Evolutionary conservation across 192 early-diverging fungal genomes (phyloP), one percentile per base, ranked within the genome.

Genomic region (Coemansia javaensis): DNA sequence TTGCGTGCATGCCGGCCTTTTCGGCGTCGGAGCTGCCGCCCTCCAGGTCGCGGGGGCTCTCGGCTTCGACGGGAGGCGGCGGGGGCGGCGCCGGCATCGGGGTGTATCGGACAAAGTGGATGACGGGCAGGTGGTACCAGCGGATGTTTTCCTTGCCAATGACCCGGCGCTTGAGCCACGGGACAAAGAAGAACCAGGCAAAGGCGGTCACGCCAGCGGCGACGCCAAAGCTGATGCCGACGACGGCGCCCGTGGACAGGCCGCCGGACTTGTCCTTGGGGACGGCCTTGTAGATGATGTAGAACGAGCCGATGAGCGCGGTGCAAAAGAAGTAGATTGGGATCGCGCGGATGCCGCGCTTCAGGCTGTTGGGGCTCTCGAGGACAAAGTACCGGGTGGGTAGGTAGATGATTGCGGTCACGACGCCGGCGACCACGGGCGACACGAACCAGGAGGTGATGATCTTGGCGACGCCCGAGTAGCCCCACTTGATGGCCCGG

Each of bases 371-470:
- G 1, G 74, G 65, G 35, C 76, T 66, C 28, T 77, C 74, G 32
- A 89, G 68, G 31, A 88, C 70, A 48, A 80, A 56, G 45, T 67
- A 76, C 41, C 85, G 81, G 20, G 83, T 85, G 39, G 80, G 77
- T 20, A 81, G 34, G 59, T 82, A 88, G 44, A 91, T 67, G 33
- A 83, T 56, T 12, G 81, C 59, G 10, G 84, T 79, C 44, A 86
- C 67, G 44, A 81, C 37, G 40, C 85, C 86, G 17, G 89, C 75
- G n/a, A 66, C 62, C 14, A 79, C 56, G 2, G 88, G 85, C 7
- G 86, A 86, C 18, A 85, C 60, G 48, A 91, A 82, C 86, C 88
- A 91, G 18, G 84, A 86, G 13, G 81, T 70, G 59, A 90, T 69
- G 47, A 90, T 89, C 39, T 77, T 72, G 54, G 62, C 69, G 17